Conservation (phyloP, 495 filamentous ascomycete species). For the Thermothielavioides terrestris region DNA sequence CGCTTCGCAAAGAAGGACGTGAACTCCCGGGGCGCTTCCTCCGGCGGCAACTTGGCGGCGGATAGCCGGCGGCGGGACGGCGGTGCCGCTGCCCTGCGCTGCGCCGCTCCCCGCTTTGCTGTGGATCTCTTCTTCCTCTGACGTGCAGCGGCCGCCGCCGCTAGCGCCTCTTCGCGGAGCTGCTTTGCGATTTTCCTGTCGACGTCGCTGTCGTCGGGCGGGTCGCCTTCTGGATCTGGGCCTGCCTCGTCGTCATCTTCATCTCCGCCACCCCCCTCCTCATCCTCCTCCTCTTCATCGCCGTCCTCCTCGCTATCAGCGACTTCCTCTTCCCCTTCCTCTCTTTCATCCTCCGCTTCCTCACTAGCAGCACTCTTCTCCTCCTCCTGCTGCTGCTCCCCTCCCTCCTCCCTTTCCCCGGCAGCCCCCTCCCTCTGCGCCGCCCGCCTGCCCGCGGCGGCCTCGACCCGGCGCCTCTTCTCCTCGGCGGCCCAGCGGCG, state of each 20-base stretch:
- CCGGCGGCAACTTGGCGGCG: background rate
- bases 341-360: conserved; percentile 16
- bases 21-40: conserved; percentile 53
- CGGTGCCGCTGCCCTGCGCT: too few species aligned
- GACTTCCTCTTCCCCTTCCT: conserved; percentile 24
- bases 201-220: conserved; percentile 48
- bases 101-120: conserved; percentile 1
- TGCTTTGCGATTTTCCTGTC: conserved; percentile 66
- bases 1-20: conserved; percentile 75
- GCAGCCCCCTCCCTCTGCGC: conserved; percentile 18
- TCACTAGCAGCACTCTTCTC: conserved; percentile 53
- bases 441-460: conserved; percentile 45
- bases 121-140: conserved; percentile 11
- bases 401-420: conserved; percentile 12
- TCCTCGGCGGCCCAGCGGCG: conserved; percentile 82
- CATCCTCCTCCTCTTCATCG: conserved; percentile 12
- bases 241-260: conserved; percentile 22
- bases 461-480: conserved; percentile 64
- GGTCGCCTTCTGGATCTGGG: conserved; percentile 21
- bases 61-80: too few species aligned
- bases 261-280: conserved; percentile 18
- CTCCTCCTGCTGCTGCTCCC: conserved; percentile 39
- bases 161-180: conserved; percentile 61
- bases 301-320: conserved; percentile 43
- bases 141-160: conserved; percentile 27